Percentiles rank a stretch among this genome's conserved stretches.
Evolutionary conservation across 129 eudicot genomes (phyloP).

Genomic region (Ambrosia trifida): DNA sequence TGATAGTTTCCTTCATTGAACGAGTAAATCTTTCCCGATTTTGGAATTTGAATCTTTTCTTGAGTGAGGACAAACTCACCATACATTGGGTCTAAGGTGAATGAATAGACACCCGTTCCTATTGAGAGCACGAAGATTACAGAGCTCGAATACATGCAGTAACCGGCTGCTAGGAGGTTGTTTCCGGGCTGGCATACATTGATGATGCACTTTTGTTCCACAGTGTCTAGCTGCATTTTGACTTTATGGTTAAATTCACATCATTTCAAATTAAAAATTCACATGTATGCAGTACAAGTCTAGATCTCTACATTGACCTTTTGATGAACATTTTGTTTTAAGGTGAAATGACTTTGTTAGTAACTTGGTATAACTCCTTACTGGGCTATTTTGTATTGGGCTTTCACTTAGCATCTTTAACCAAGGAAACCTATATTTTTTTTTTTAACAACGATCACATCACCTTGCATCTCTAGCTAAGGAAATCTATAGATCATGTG

Average conservation of each 20-base stretch:
- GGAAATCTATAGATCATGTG: no score
- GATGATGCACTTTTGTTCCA: slow-evolving; percentile 67
- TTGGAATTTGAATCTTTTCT: slow-evolving; percentile 80
- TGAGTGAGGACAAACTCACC: slow-evolving; percentile 95
- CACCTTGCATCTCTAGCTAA: no score
- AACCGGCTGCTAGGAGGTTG: slow-evolving; percentile 96
- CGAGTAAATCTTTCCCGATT: slow-evolving; percentile 78
- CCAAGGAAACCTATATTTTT: no score
- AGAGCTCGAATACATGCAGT: slow-evolving; percentile 99
- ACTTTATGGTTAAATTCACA: slow-evolving; percentile 13
- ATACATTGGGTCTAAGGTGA: slow-evolving; percentile 90
- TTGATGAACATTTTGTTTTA: background rate
- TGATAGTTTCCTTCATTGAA: slow-evolving; percentile 96
- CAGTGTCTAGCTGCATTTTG: slow-evolving; percentile 65
- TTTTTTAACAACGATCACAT: no score
- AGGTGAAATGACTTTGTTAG: background rate
- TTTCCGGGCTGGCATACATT: slow-evolving; percentile 92
- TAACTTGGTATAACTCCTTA: no score
- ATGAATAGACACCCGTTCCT: slow-evolving; percentile 79
- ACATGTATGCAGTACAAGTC: background rate
- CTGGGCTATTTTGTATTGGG: no score
- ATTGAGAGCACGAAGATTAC: slow-evolving; percentile 83
- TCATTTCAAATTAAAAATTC: background rate
- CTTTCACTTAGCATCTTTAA: no score
- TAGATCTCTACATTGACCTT: background rate